A percentile compares a stretch with the other conserved stretches of the same genome.
Evolutionary conservation across 305 asterid genomes (phyloP).

Genomic region (Rubia tinctorum): DNA sequence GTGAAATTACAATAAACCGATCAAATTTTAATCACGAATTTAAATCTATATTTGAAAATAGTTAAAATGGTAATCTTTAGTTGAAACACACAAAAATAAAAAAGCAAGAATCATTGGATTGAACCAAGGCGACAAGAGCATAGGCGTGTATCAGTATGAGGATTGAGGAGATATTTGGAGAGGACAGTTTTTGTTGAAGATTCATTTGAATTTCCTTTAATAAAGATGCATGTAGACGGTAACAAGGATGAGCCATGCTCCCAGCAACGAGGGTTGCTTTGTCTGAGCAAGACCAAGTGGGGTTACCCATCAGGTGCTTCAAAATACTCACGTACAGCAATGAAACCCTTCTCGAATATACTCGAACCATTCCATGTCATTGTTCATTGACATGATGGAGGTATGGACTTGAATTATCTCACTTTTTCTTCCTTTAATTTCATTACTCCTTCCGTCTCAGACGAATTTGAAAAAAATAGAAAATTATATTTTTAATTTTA

Average conservation of each 20-base stretch:
- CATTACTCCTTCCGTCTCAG: too few species aligned
- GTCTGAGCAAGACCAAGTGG: conserved; percentile 20
- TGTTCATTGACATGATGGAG: not conserved
- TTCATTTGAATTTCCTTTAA: conserved; percentile 6
- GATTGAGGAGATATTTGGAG: not conserved
- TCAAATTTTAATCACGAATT: too few species aligned
- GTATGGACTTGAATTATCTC: not conserved
- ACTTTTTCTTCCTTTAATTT: too few species aligned
- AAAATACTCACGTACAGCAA: not conserved
- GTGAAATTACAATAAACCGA: too few species aligned
- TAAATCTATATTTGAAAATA: too few species aligned
- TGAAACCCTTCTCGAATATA: conserved; percentile 6
- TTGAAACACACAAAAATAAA: too few species aligned
- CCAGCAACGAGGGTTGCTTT: conserved; percentile 18
- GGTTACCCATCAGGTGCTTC: not conserved
- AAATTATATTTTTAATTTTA: too few species aligned
- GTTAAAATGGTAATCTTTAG: too few species aligned
- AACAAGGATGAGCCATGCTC: conserved; percentile 3
- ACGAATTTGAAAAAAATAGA: too few species aligned
- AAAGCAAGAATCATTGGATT: too few species aligned
- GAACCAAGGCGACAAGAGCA: not conserved
- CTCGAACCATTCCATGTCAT: not conserved
- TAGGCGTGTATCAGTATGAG: not conserved
- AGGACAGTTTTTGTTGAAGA: conserved; percentile 1
- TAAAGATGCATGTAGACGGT: not conserved